Evolutionary conservation across 345 rosid genomes (phyloP), one percentile per base, ranked within the genome.

Genomic region (Populus tremula): DNA sequence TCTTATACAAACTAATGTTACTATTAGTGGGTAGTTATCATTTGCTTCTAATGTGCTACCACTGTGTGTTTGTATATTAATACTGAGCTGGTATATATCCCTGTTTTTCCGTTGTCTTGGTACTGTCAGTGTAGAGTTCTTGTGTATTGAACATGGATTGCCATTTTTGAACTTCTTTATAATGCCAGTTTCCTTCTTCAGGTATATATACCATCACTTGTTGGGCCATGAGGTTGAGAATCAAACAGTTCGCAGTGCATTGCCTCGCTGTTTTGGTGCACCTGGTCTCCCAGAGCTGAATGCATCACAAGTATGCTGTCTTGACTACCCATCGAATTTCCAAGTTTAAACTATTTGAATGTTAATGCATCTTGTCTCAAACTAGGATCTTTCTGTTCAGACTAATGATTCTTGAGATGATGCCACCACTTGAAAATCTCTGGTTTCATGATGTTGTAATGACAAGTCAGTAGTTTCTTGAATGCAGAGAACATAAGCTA

Each of bases 231-330:
- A 96, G 78, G 97, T 96, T 83, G 99, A 96, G 90, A 91, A 85
- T 81, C 98, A 96, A 86, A 92, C 90, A 89, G 96, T 96, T 77
- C 95, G 97, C 33, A 96, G 91, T 82, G 73, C 98, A 6, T 80
- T 94, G 76, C 99, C 98, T 65, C 93, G 99, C 21, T 97, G 98
- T 41, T 92, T 94, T 87, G 98, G 98, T 78, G 98, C 98, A 35
- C 99, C 97, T 83, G 99, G 99, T 82, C 96, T 94, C 86, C 99
- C 99, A 62, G 98, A 96, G 77, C 88, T 96, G 77, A 96, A 96
- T 87, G 99, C 99, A 79, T 96, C 99, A 83, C 99, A 96, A 85
- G 99, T 96, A 87, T 76, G 68, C 8, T 49, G 20, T 66, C 66
- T 65, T 33, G 63, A 47, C 29, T 49, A 21, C 17, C 70, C 54